Evolutionary conservation across 768 basidiomycete genomes (phyloP).

Genomic region (Cytidiella melzeri): DNA sequence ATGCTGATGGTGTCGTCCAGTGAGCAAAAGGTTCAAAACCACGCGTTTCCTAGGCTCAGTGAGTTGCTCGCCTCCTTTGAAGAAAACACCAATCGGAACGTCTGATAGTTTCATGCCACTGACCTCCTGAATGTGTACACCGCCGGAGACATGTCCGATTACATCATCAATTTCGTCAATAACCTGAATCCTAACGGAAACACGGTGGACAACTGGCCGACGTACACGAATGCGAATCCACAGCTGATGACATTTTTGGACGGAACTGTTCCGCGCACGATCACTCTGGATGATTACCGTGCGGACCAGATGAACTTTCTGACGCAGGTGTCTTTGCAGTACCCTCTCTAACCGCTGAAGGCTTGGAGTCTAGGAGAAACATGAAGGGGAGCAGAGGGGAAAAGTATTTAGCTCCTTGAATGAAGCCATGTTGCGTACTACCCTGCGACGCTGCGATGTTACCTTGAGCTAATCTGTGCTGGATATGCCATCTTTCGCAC

Average conservation of each 20-base stretch:
- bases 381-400: no score
- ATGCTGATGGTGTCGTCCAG: no score
- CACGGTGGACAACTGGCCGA: conserved; percentile 37
- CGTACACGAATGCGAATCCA: conserved; percentile 22
- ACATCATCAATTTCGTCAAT: conserved; percentile 38
- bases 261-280: not conserved
- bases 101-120: conserved; percentile 40
- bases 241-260: conserved; percentile 9
- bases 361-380: no score
- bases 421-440: no score
- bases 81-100: no score
- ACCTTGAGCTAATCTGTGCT: no score
- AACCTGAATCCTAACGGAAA: conserved; percentile 39
- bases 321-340: conserved; percentile 1
- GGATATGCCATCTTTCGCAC: no score
- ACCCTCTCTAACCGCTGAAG: conserved; percentile 9
- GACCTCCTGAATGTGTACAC: conserved; percentile 39
- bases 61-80: not conserved
- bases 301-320: conserved; percentile 5
- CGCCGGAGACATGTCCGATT: conserved; percentile 38
- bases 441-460: no score
- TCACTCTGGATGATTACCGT: conserved; percentile 5
- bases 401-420: no score
- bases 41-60: conserved; percentile 4
- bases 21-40: conserved; percentile 8